Percentiles rank a stretch among this genome's conserved stretches.
These are phyloP conservation scores for Mrakia frigida DNA, from an alignment of 768 basidiomycete species.

Conservation along the genomic window DNA sequence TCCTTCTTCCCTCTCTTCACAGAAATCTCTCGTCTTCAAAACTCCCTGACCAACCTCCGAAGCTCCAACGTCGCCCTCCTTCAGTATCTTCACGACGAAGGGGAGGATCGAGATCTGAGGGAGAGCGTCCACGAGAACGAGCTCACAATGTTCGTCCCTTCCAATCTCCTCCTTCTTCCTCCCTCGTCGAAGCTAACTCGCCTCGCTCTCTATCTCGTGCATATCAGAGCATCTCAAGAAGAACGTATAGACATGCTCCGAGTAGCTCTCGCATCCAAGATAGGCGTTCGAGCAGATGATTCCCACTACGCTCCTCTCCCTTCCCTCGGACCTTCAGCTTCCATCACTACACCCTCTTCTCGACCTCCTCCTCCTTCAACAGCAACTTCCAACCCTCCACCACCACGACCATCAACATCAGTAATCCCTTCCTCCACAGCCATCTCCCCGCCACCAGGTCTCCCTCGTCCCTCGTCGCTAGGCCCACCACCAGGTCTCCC, in stretches of 20 bases:
- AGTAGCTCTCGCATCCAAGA: constrained; percentile 59
- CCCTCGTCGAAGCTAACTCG: neutral
- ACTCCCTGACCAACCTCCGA: constrained; percentile 61
- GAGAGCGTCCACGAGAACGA: constrained; percentile 67
- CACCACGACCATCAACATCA: neutral
- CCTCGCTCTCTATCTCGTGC: constrained; percentile 13
- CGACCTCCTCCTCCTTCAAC: neutral
- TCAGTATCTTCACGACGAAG: constrained; percentile 48
- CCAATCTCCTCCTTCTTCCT: constrained; percentile 15
- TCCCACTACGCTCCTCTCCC: constrained; percentile 49
- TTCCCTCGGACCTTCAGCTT: neutral
- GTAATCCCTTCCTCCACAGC: neutral
- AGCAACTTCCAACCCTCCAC: neutral
- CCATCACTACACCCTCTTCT: neutral
- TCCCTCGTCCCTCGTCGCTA: neutral
- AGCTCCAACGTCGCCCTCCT: constrained; percentile 53
- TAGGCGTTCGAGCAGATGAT: constrained; percentile 49
- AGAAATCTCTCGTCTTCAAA: constrained; percentile 72
- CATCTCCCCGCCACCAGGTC: neutral
- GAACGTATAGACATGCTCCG: constrained; percentile 67
- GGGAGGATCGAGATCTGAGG: constrained; percentile 55
- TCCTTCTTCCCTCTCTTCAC: constrained; percentile 16
- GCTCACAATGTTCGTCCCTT: constrained; percentile 55
- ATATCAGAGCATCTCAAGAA: constrained; percentile 66
- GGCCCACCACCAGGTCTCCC: constrained; percentile 10